Percentiles rank a stretch among this genome's conserved stretches.
Evolutionary conservation across 2,329 filamentous ascomycete species (phyloP).

Genomic region (Fusarium cicatricum): DNA sequence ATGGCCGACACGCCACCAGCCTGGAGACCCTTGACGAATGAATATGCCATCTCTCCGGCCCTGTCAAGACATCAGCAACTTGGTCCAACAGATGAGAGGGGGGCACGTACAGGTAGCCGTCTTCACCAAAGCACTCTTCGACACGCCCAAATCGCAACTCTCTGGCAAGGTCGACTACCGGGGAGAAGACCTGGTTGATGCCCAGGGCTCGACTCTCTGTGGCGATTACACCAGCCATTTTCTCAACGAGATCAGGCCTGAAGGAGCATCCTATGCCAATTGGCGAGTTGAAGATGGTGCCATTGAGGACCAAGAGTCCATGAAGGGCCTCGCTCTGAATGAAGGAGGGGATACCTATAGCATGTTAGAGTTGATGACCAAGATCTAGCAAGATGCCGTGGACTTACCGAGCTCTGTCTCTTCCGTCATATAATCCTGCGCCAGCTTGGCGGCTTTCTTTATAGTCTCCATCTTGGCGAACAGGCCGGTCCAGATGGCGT

Average conservation of each 20-base stretch:
- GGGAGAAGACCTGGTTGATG: slow-evolving; percentile 77
- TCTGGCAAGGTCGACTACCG: slow-evolving; percentile 74
- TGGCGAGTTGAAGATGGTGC: slow-evolving; percentile 81
- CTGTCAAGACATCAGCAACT: slow-evolving; percentile 36
- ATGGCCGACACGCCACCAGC: slow-evolving; percentile 71
- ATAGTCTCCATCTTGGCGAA: slow-evolving; percentile 71
- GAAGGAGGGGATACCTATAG: slow-evolving; percentile 71
- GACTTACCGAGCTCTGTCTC: slow-evolving; percentile 45
- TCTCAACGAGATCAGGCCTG: slow-evolving; percentile 68
- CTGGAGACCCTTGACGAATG: slow-evolving; percentile 66
- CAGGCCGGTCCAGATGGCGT: slow-evolving; percentile 76
- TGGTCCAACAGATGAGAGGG: rapidly evolving
- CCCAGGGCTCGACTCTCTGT: slow-evolving; percentile 72
- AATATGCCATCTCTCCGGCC: slow-evolving; percentile 72
- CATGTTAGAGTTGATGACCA: background rate
- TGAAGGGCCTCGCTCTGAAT: slow-evolving; percentile 80
- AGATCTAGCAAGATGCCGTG: slow-evolving; percentile 42
- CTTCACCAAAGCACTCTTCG: slow-evolving; percentile 78
- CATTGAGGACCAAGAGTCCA: slow-evolving; percentile 75
- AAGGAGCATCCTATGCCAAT: slow-evolving; percentile 77
- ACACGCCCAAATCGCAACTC: slow-evolving; percentile 77
- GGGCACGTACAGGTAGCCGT: slow-evolving; percentile 62
- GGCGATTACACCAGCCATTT: slow-evolving; percentile 73
- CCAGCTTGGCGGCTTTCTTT: slow-evolving; percentile 67
- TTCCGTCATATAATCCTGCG: slow-evolving; percentile 73